A percentile compares a stretch with the other conserved stretches of the same genome.
Evolutionary conservation across 306 rosid species (phyloP).

Genomic region (Dryas octopetala): DNA sequence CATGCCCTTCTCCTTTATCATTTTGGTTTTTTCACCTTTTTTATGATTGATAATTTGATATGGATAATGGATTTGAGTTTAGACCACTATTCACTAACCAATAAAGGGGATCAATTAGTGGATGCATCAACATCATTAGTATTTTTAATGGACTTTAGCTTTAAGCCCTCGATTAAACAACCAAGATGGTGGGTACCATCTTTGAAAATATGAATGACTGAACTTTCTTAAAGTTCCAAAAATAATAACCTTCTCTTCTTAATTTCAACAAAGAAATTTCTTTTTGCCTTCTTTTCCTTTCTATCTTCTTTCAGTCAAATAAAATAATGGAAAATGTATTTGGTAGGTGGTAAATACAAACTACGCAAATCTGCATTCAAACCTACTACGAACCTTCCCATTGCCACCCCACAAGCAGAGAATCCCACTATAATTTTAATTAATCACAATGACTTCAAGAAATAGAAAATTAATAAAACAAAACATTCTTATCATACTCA

Average conservation of each 20-base stretch:
- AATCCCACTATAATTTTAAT: background rate
- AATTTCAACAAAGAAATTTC: slow-evolving; percentile 42
- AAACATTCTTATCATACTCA: background rate
- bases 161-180: slow-evolving; percentile 10
- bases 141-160: slow-evolving; percentile 1
- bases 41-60: no score
- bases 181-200: slow-evolving; percentile 11
- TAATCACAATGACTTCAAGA: background rate
- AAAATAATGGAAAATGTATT: slow-evolving; percentile 17
- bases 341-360: slow-evolving; percentile 40
- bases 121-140: slow-evolving; percentile 41
- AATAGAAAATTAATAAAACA: background rate
- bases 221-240: slow-evolving; percentile 9
- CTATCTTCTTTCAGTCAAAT: slow-evolving; percentile 19
- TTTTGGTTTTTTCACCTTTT: no score
- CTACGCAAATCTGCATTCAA: slow-evolving; percentile 21
- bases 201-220: slow-evolving; percentile 6
- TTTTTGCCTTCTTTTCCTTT: slow-evolving; percentile 32
- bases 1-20: no score
- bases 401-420: background rate
- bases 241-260: slow-evolving; percentile 21
- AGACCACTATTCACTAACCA: background rate
- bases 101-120: slow-evolving; percentile 33
- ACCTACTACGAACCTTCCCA: slow-evolving; percentile 34
- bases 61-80: no score